Evolutionary conservation across 1,139 yeast species (phyloP).

Genomic region (Candida sp.): DNA sequence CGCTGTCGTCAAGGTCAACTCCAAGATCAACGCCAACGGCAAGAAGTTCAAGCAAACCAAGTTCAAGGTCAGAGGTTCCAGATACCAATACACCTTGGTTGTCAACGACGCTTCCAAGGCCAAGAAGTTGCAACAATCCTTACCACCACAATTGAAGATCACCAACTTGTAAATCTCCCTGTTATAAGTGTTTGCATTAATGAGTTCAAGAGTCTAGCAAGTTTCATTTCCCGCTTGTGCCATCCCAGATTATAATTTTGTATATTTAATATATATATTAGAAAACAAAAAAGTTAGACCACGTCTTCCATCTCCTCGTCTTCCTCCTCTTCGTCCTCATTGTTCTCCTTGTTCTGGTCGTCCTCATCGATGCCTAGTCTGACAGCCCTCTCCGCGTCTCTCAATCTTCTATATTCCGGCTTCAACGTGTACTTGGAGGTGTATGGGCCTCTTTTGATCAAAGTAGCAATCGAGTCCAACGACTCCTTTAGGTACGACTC

Average conservation of each 20-base stretch:
- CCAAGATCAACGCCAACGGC: constrained; percentile 85
- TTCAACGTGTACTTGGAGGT: constrained; percentile 90
- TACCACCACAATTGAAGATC: constrained; percentile 93
- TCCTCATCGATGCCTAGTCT: constrained; percentile 49
- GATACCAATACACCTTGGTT: constrained; percentile 93
- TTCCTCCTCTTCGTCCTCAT: constrained; percentile 47
- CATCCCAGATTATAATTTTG: constrained; percentile 12
- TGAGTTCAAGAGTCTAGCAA: constrained; percentile 2
- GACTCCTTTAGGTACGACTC: constrained; percentile 93
- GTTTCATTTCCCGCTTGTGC: not conserved
- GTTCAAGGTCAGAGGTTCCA: constrained; percentile 99
- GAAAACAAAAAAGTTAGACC: constrained; percentile 7
- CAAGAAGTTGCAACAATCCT: constrained; percentile 96
- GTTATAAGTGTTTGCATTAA: constrained; percentile 1
- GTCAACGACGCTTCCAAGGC: constrained; percentile 98
- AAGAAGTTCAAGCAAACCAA: constrained; percentile 92
- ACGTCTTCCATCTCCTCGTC: constrained; percentile 51
- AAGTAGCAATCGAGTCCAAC: constrained; percentile 84
- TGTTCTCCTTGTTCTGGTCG: constrained; percentile 49
- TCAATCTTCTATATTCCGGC: constrained; percentile 85
- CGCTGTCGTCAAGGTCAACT: constrained; percentile 91
- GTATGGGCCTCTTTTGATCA: constrained; percentile 95
- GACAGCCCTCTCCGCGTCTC: constrained; percentile 78
- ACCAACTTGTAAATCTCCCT: constrained; percentile 50
- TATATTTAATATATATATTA: constrained; percentile 18